phyloP scores from a whole-genome alignment of 2,329 filamentous ascomycete genomes.

The Periconia digitata region DNA sequence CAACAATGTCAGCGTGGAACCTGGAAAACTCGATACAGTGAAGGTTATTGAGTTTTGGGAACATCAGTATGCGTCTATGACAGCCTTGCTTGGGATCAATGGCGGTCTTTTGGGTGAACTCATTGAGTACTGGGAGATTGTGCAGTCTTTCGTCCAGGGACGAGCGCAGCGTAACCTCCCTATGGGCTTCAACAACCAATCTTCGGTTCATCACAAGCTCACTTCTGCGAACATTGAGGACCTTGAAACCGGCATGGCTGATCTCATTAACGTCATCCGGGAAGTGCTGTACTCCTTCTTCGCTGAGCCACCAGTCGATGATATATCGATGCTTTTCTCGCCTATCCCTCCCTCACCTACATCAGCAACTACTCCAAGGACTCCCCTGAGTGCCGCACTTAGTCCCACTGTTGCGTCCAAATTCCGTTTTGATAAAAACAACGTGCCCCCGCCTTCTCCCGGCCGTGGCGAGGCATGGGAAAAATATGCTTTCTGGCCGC shows the following conservation, averaged over 20 bases:
- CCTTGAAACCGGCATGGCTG: slow-evolving; percentile 74
- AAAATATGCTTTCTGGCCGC: slow-evolving; percentile 94
- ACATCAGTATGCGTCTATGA: slow-evolving; percentile 75
- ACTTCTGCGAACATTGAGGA: slow-evolving; percentile 69
- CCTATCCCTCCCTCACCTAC: slow-evolving; percentile 71
- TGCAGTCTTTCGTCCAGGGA: slow-evolving; percentile 86
- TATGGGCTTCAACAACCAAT: slow-evolving; percentile 78
- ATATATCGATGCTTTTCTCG: slow-evolving; percentile 84
- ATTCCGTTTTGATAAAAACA: slow-evolving; percentile 78
- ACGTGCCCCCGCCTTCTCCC: slow-evolving; percentile 73
- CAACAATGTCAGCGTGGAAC: slow-evolving; percentile 57
- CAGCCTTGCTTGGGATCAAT: slow-evolving; percentile 69
- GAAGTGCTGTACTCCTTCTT: slow-evolving; percentile 83
- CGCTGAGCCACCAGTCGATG: slow-evolving; percentile 82
- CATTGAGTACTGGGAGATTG: slow-evolving; percentile 90
- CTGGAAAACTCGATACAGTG: slow-evolving; percentile 68
- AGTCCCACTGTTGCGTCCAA: slow-evolving; percentile 67
- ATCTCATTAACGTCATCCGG: slow-evolving; percentile 81
- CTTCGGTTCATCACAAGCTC: slow-evolving; percentile 77
- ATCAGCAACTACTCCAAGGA: slow-evolving; percentile 58
- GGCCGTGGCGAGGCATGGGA: slow-evolving; percentile 83
- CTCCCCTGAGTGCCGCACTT: slow-evolving; percentile 57
- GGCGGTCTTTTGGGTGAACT: slow-evolving; percentile 86
- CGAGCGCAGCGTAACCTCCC: slow-evolving; percentile 80
- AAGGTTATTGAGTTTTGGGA: slow-evolving; percentile 93